Evolutionary conservation across 495 filamentous ascomycete genomes (phyloP).

Genomic region (Pyronema omphalodes): DNA sequence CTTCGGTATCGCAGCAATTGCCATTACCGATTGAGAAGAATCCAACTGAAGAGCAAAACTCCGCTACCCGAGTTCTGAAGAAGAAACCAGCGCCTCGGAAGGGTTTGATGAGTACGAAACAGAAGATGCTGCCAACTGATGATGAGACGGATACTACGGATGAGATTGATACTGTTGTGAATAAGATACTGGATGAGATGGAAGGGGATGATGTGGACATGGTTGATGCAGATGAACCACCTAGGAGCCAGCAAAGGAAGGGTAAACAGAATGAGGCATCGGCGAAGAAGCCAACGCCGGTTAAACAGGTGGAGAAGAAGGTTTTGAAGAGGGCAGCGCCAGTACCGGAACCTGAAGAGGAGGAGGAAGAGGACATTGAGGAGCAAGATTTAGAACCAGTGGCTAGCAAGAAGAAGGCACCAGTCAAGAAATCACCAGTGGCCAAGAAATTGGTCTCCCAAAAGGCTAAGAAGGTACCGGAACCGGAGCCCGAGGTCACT

Average conservation of each 20-base stretch:
- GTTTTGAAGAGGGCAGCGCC: neutral
- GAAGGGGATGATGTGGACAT: conserved; percentile 24
- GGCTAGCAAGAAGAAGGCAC: neutral
- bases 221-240: neutral
- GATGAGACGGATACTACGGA: conserved; percentile 19
- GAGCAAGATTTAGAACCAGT: neutral
- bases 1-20: neutral
- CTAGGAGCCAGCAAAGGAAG: neutral
- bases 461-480: conserved; percentile 5
- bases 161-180: neutral
- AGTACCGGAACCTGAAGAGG: neutral
- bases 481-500: neutral
- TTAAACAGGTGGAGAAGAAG: neutral
- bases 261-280: neutral
- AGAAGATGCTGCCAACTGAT: conserved; percentile 8
- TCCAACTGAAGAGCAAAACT: neutral
- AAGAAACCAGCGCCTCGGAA: conserved; percentile 3
- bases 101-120: conserved; percentile 8
- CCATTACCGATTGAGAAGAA: neutral
- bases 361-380: neutral
- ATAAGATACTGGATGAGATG: conserved; percentile 5
- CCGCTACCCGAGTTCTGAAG: conserved; percentile 1
- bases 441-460: neutral
- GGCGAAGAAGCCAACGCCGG: neutral
- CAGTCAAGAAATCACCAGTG: neutral